A percentile compares a stretch with the other conserved stretches of the same genome.
Evolutionary conservation across 495 filamentous ascomycete genomes (phyloP).

Genomic region (Xylaria acuta): DNA sequence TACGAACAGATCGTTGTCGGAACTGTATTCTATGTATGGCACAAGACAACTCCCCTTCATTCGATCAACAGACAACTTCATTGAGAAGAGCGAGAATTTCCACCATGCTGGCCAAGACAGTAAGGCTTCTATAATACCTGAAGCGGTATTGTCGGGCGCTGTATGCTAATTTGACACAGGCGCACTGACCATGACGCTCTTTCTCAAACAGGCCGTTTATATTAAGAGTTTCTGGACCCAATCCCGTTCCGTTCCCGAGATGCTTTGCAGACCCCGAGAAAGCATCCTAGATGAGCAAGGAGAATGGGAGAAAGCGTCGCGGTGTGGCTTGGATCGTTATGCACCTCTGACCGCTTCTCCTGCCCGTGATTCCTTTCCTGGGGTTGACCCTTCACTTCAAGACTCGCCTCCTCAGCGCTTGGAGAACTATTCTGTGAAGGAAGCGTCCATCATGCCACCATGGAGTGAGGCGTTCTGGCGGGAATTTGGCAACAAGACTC

Average conservation of each 20-base stretch:
- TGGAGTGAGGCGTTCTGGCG: neutral
- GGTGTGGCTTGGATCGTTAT: neutral
- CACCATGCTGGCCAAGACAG: conserved; percentile 2
- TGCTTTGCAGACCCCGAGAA: neutral
- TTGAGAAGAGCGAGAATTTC: neutral
- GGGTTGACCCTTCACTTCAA: neutral
- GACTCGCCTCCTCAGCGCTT: neutral
- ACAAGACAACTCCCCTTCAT: neutral
- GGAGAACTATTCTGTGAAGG: neutral
- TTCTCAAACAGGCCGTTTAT: neutral
- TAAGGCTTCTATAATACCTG: neutral
- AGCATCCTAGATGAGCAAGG: neutral
- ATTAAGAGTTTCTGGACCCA: neutral
- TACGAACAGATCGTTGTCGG: neutral
- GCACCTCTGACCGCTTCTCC: neutral
- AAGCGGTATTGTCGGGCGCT: conserved; percentile 50
- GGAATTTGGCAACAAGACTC: neutral
- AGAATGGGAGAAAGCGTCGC: neutral
- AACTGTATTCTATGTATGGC: neutral
- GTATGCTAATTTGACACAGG: conserved; percentile 29
- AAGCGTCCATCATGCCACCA: neutral
- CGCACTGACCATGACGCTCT: neutral
- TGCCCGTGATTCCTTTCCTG: neutral
- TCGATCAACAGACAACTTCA: neutral
- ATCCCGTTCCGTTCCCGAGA: neutral